Conservation (phyloP, 2,329 filamentous ascomycete genomes). For the Fusarium equiseti region DNA sequence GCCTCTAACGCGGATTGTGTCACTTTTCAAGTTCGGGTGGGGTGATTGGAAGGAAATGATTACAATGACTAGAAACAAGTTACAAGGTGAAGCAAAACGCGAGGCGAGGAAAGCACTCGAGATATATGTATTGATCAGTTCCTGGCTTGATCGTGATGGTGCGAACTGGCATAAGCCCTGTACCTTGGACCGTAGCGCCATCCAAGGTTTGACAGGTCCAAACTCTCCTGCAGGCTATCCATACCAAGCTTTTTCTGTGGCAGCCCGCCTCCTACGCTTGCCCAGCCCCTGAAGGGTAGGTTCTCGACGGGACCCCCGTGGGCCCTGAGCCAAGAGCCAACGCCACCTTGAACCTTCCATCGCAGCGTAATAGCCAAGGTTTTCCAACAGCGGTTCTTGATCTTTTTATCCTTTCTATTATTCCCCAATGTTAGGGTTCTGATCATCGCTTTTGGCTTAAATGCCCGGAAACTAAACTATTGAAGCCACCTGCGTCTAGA, state of each 20-base stretch:
- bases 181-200: neutral
- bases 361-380: neutral
- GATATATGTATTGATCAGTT: neutral
- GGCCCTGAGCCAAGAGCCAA: neutral
- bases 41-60: too few species aligned
- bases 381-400: neutral
- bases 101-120: neutral
- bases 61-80: neutral
- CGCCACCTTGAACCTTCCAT: neutral
- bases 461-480: neutral
- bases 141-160: neutral
- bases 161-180: neutral
- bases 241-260: conserved; percentile 8
- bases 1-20: conserved; percentile 11
- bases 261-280: conserved; percentile 2
- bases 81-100: neutral
- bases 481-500: conserved; percentile 7
- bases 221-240: conserved; percentile 7
- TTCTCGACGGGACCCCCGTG: conserved; percentile 1
- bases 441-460: neutral
- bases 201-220: conserved; percentile 2
- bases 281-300: neutral
- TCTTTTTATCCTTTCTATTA: neutral
- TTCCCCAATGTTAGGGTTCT: neutral
- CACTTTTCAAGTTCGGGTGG: neutral